Base-by-base conservation (phyloP, 331 rosid genomes). In the Saraca asoca region DNA sequence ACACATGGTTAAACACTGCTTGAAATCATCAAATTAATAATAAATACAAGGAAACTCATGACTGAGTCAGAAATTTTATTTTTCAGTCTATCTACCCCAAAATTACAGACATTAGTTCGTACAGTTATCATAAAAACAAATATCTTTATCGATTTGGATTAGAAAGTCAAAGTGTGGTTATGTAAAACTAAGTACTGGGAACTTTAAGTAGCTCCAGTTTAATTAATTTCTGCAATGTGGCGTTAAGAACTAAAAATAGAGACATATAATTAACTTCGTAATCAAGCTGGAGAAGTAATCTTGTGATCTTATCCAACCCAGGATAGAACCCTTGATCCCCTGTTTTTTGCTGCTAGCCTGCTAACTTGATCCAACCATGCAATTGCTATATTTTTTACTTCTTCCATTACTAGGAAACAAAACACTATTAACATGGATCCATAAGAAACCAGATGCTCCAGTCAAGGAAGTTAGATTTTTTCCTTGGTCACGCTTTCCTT, bases 21-120 rank as follows among this genome's bases (percentile, higher is more conserved):
- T n/a, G 15, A 53, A 51, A 63, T 50, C 16, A 37, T 70, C 75
- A 57, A 50, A 58, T 52, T 24, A 24, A 24, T 24, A 24, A 24
- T 35, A 57, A 29, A 51, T 15, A 15, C 46, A 56, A 15, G 14
- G 48, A 73, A 52, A 41, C 43, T 62, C 39, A 12, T 62, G 2
- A 35, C 43, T 61, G 14, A 29, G 20, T 42, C 63, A 12, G 51
- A 4, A 41, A 51, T 41, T 42, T 19, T 12, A 31, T 55, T 13
- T 44, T 44, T 31, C 65, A 43, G 7, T 68, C 48, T 43, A 31
- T 18, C 18, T 12, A 7, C 60, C 29, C 60, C 42, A 13, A 55
- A 1, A 55, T 55, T 41, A 13, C 60, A 7, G 19, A 4, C 9
- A 9, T 41, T 12, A 5, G 48, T 19, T 6, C 51, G 10, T 59